phyloP scores from a whole-genome alignment of 176 grass and related monocot genomes.

The Calamus simplicifolius region DNA sequence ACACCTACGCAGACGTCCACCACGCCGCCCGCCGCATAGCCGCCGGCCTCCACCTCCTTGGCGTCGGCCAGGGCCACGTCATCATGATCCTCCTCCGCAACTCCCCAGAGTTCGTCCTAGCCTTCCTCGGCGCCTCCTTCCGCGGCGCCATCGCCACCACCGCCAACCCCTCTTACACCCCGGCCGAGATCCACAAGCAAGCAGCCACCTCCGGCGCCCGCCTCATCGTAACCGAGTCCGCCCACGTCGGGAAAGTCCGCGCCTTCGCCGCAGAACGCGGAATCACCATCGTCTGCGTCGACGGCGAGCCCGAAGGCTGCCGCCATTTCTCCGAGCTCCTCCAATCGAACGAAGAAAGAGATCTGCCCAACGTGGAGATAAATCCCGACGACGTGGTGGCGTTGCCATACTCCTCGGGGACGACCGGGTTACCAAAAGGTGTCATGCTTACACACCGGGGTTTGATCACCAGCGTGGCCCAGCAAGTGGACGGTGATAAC shows the following conservation, averaged over 20 bases:
- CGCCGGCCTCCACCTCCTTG: slow-evolving; percentile 1
- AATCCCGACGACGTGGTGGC: slow-evolving; percentile 12
- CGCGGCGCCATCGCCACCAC: slow-evolving; percentile 4
- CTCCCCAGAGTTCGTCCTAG: slow-evolving; percentile 13
- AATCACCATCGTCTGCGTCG: too few relatives aligned
- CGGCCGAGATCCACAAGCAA: slow-evolving; percentile 18
- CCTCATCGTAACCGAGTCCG: slow-evolving; percentile 9
- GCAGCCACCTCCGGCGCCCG: neutral
- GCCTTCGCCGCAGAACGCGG: neutral
- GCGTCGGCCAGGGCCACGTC: slow-evolving; percentile 3
- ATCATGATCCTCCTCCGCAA: slow-evolving; percentile 18
- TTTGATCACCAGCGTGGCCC: slow-evolving; percentile 12
- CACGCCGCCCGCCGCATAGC: neutral
- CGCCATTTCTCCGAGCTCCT: slow-evolving; percentile 9
- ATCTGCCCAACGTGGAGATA: slow-evolving; percentile 2
- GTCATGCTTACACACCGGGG: slow-evolving; percentile 18
- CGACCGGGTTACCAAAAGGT: slow-evolving; percentile 18
- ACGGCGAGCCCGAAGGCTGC: neutral
- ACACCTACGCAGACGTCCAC: slow-evolving; percentile 8
- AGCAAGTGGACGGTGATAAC: slow-evolving; percentile 44
- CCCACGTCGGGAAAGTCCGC: slow-evolving; percentile 16
- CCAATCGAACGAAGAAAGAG: neutral
- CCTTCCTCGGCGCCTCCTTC: slow-evolving; percentile 10
- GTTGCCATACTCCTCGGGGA: slow-evolving; percentile 16
- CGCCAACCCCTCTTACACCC: slow-evolving; percentile 13